phyloP scores from a whole-genome alignment of 768 basidiomycete genomes.

The Mycena vulgaris region DNA sequence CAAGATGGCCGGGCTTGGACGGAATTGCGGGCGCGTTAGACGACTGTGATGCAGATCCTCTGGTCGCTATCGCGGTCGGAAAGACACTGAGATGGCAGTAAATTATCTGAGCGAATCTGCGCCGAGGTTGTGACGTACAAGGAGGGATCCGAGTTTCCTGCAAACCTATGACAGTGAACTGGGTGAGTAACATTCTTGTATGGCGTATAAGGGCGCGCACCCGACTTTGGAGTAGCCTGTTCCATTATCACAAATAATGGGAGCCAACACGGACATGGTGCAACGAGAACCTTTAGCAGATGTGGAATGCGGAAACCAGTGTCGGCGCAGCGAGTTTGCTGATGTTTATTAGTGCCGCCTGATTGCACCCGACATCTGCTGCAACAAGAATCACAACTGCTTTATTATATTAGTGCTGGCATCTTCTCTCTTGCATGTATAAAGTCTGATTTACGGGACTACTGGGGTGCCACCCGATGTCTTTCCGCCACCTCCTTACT shows the following conservation, averaged over 20 bases:
- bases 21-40: conserved; percentile 86
- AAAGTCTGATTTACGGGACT: too few relatives aligned
- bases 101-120: conserved; percentile 21
- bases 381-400: too few relatives aligned
- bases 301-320: conserved; percentile 20
- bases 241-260: conserved; percentile 98
- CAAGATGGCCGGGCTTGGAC: conserved; percentile 90
- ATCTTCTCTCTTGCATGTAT: too few relatives aligned
- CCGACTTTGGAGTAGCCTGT: conserved; percentile 98
- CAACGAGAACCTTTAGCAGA: neutral
- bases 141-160: conserved; percentile 98
- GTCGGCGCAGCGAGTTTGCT: neutral
- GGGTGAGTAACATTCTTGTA: conserved; percentile 10
- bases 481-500: too few relatives aligned
- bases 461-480: too few relatives aligned
- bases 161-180: conserved; percentile 73
- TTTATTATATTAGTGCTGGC: too few relatives aligned
- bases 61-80: conserved; percentile 96
- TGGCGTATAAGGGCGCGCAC: conserved; percentile 61
- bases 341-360: neutral
- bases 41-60: conserved; percentile 75
- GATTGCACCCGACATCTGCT: conserved; percentile 2
- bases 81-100: conserved; percentile 76
- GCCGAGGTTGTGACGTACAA: conserved; percentile 72
- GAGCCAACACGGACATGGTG: conserved; percentile 88